phyloP scores from a whole-genome alignment of 768 basidiomycete species.

The Pisolithus tinctorius region DNA sequence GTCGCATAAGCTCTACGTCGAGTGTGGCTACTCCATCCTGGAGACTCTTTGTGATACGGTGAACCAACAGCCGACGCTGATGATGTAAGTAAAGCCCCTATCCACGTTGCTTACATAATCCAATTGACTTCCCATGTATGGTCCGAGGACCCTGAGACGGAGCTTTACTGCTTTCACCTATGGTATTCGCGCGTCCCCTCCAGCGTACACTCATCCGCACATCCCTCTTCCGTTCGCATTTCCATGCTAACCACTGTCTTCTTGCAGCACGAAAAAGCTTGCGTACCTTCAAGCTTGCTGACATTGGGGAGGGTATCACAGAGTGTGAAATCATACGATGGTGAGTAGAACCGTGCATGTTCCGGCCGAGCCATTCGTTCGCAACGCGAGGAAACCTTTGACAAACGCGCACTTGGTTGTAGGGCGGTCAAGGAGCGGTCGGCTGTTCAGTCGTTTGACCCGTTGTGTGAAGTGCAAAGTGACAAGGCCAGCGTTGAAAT shows the following conservation, averaged over 20 bases:
- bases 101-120: no score
- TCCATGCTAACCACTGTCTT: conserved; percentile 30
- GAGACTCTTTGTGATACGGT: no score
- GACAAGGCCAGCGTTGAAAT: conserved; percentile 92
- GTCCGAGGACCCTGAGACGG: no score
- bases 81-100: no score
- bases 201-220: conserved; percentile 19
- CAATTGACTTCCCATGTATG: no score
- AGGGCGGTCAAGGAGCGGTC: conserved; percentile 60
- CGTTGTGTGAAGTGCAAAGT: conserved; percentile 79
- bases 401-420: not conserved
- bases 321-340: conserved; percentile 88
- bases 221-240: conserved; percentile 25
- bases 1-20: no score
- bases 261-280: conserved; percentile 31
- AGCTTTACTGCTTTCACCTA: not conserved
- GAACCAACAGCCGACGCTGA: no score
- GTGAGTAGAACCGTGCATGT: conserved; percentile 34
- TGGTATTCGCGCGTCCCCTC: conserved; percentile 10
- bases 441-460: conserved; percentile 56
- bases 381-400: not conserved
- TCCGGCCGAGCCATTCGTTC: conserved; percentile 20
- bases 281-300: conserved; percentile 72
- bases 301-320: conserved; percentile 88
- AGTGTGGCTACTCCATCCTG: no score